Evolutionary conservation across 306 rosid genomes (phyloP), one percentile per base, ranked within the genome.

Genomic region (Inga oerstediana): DNA sequence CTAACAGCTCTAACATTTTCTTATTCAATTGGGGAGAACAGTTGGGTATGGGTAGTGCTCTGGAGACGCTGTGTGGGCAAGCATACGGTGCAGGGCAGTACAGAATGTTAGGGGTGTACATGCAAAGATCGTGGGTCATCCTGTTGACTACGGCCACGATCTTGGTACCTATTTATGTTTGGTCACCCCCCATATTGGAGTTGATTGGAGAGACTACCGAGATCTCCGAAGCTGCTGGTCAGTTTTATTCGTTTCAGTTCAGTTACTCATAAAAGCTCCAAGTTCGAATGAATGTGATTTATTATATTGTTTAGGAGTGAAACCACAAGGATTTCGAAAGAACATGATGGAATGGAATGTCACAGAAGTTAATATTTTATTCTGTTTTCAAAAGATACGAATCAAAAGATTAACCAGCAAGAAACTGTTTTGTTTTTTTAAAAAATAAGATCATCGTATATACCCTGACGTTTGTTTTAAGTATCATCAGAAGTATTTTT

Each of bases 11-110:
- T 67, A 35, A 45, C 68, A 59, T 77, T 20, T 7, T 72, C 3
- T 19, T 62, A 67, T 41, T 41, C 5, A n/a, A 46, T 52, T 70
- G 90, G 43, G 75, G 89, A 34, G 20, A 73, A 7, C 69, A 93
- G 97, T 80, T 90, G 91, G 97, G 97, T 12, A 93, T 93, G 97
- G 97, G 97, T 8, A 90, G 97, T 88, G 97, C 97, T 39, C 49
- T 93, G 93, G 97, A 93, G 90, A 91, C 95, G 10, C 83, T 93
- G 4, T 91, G 94, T 71, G 96, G 97, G 66, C 96, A 93, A 89
- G 97, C 97, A 79, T 93, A 43, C 3, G 97, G 97, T 81, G 97
- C 96, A 12, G 93, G 97, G 0, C 86, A 87, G 45, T 52, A 77
- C 20, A 86, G 92, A 44, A 91, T 89, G 97, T 61, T 93, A 12